Percentiles rank a stretch among this genome's conserved stretches.
phyloP scores from a whole-genome alignment of 495 filamentous ascomycete genomes.

The Podospora comata region DNA sequence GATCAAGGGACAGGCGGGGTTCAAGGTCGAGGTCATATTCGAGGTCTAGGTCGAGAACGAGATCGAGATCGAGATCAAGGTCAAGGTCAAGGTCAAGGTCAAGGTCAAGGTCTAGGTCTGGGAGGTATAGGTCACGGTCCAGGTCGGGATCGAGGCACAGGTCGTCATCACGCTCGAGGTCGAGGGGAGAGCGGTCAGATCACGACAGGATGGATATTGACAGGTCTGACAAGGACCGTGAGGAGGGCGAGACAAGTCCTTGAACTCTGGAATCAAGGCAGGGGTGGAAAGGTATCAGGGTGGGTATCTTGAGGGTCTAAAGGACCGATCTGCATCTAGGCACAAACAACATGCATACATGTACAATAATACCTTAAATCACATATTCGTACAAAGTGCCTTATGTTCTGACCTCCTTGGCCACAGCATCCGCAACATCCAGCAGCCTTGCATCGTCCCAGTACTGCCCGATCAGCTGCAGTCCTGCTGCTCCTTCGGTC shows the following conservation, averaged over 20 bases:
- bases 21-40: conserved; percentile 16
- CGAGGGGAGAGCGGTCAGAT: conserved; percentile 21
- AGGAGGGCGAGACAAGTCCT: conserved; percentile 12
- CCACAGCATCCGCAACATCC: conserved; percentile 50
- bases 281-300: not conserved
- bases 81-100: conserved; percentile 28
- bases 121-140: conserved; percentile 18
- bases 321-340: not conserved
- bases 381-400: not conserved
- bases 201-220: conserved; percentile 40
- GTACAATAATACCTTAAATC: not conserved
- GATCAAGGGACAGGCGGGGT: conserved; percentile 15
- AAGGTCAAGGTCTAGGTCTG: conserved; percentile 20
- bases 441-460: conserved; percentile 74
- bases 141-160: conserved; percentile 16
- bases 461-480: conserved; percentile 90
- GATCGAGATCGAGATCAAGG: conserved; percentile 25
- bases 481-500: conserved; percentile 53
- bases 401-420: conserved; percentile 17
- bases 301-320: not conserved
- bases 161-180: conserved; percentile 12
- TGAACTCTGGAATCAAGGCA: not conserved
- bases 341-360: not conserved
- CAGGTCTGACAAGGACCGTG: conserved; percentile 14
- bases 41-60: conserved; percentile 24